phyloP scores from a whole-genome alignment of 768 basidiomycete genomes.

The Lactifluus subvellereus region DNA sequence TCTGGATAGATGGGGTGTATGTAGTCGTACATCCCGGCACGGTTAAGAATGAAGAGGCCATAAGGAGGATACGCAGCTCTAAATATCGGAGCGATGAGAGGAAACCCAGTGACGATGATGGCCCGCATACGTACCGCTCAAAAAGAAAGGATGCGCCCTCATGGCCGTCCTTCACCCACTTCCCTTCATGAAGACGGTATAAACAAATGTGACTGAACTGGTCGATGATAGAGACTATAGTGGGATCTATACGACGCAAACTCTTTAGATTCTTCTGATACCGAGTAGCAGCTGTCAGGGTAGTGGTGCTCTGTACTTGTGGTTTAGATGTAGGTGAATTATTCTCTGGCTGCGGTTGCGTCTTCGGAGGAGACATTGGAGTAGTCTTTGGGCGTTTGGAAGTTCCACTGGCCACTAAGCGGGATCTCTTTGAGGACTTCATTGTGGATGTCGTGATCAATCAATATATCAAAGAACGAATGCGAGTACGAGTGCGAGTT shows the following conservation, averaged over 20 bases:
- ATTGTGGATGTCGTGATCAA: constrained; percentile 8
- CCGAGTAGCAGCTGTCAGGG: constrained; percentile 53
- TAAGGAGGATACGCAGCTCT: constrained; percentile 78
- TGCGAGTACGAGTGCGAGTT: not conserved
- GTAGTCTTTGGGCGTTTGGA: constrained; percentile 16
- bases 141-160: constrained; percentile 90
- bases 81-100: constrained; percentile 15
- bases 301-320: constrained; percentile 22
- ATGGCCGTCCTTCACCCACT: constrained; percentile 78
- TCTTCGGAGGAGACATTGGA: constrained; percentile 16
- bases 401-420: constrained; percentile 14
- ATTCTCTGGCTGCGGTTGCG: constrained; percentile 4
- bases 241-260: constrained; percentile 69
- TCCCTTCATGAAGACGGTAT: constrained; percentile 65
- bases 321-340: constrained; percentile 1
- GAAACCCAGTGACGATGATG: not conserved
- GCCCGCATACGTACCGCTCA: constrained; percentile 53
- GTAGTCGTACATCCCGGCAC: constrained; percentile 74
- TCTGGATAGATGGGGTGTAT: constrained; percentile 70
- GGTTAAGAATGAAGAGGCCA: constrained; percentile 80
- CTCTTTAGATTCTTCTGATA: constrained; percentile 79
- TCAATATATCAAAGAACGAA: not conserved
- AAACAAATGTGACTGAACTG: constrained; percentile 85
- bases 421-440: constrained; percentile 20
- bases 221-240: constrained; percentile 76